Evolutionary conservation across 129 eudicot genomes (phyloP).

Genomic region (Dittrichia graveolens): DNA sequence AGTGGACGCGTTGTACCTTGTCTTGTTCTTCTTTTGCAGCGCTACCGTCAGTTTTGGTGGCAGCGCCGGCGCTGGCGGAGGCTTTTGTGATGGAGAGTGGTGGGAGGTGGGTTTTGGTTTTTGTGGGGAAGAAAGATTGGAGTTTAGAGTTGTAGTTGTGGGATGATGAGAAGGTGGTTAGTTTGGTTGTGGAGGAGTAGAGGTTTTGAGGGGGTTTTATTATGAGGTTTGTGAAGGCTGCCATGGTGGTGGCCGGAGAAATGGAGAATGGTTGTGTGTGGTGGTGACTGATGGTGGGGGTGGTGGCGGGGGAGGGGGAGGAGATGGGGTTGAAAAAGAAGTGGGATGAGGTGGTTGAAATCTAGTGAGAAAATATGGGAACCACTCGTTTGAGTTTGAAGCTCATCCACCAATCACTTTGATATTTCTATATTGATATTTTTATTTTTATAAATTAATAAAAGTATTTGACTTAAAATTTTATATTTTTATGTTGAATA

Average conservation of each 20-base stretch:
- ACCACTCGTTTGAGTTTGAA: constrained; percentile 37
- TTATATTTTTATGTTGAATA: too few species aligned
- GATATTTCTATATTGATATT: constrained; percentile 17
- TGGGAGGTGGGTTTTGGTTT: constrained; percentile 25
- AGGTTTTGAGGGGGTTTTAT: constrained; percentile 48
- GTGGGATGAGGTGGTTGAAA: constrained; percentile 28
- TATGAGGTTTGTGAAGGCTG: constrained; percentile 65
- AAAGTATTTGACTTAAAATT: background rate
- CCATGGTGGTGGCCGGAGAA: constrained; percentile 42
- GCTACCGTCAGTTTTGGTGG: background rate
- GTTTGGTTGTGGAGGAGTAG: constrained; percentile 39
- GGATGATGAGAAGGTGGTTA: constrained; percentile 18
- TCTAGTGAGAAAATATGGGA: constrained; percentile 20
- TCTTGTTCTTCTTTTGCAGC: constrained; percentile 31
- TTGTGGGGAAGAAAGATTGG: constrained; percentile 27
- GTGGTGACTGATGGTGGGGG: background rate
- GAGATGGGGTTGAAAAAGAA: constrained; percentile 33
- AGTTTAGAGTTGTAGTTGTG: constrained; percentile 28
- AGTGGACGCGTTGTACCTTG: constrained; percentile 62
- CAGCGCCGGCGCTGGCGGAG: constrained; percentile 38
- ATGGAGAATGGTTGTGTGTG: background rate
- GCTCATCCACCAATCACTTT: constrained; percentile 40
- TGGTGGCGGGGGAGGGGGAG: background rate
- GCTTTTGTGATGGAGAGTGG: constrained; percentile 21
- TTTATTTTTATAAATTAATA: background rate